Base-by-base conservation (phyloP, 2,329 filamentous ascomycete genomes). In the Hymenoscyphus fructigenus region DNA sequence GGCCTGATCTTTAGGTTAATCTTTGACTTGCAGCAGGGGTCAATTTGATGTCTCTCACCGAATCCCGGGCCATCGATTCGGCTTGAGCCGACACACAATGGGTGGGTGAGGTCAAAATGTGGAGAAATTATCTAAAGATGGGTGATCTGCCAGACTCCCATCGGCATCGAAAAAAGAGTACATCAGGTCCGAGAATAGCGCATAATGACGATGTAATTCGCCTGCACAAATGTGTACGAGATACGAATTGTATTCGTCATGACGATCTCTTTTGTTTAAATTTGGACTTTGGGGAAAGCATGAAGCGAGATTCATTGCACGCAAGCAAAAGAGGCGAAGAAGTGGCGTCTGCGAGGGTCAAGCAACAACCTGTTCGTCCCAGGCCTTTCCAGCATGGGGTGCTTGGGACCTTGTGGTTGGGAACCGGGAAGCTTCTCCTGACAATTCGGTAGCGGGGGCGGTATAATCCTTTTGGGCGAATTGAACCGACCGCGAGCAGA, bases 361-460 rank as follows among this genome's bases (percentile, higher is more conserved):
- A n/a, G 44, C 44, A 23, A 50, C 44, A 36, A 50, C 44, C 20
- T 23, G 20, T 50, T 50, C 44, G n/a, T 50, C 44, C 44, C 44
- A 50, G 44, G 44, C 26, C 44, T 50, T 50, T 23, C 12, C 20
- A 50, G n/a, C 44, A 50, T 6, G 44, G 20, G 20, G n/a, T 23
- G 44, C 7, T 20, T 20, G 20, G 17, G 44, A 50, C 44, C 56
- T 34, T 34, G 56, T 57, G 29, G 29, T 14, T 57, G 57, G 44
- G 44, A 50, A 23, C 44, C 20, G 44, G 20, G 44, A 50, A 50
- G 44, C 44, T 50, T 50, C 44, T 50, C 7, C 20, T 50, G 44
- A 50, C 44, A 50, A 50, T 50, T 50, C 44, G 44, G 57, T 41
- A 59, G 32, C 57, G 57, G 57, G 57, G 36, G 28, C 56, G 26